phyloP scores from a whole-genome alignment of 23 red algal genomes.

The Cyanidiococcus yangmingshanensis region DNA sequence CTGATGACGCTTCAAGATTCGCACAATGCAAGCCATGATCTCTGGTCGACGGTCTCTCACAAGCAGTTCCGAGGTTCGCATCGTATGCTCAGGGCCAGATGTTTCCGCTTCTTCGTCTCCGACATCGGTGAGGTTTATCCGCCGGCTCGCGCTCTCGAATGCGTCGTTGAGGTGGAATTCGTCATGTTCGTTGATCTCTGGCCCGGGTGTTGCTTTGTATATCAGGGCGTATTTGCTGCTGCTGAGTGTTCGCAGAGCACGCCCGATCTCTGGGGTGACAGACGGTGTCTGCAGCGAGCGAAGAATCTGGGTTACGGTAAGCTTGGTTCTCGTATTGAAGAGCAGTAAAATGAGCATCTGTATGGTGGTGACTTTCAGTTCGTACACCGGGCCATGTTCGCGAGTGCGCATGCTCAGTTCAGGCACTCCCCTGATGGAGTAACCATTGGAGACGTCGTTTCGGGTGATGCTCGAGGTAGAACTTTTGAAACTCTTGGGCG shows the following conservation, averaged over 20 bases:
- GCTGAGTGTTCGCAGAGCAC: constrained; percentile 58
- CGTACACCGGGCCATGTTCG: constrained; percentile 18
- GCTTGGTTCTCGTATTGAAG: constrained; percentile 53
- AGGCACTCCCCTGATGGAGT: constrained; percentile 42
- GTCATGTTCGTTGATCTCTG: constrained; percentile 39
- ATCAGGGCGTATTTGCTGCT: constrained; percentile 68
- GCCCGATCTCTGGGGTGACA: constrained; percentile 24
- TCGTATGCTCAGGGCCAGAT: background rate
- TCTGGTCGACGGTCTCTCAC: constrained; percentile 74
- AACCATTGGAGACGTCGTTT: constrained; percentile 65
- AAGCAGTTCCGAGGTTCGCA: constrained; percentile 46
- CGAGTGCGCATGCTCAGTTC: constrained; percentile 52
- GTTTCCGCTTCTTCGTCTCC: background rate
- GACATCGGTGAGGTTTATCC: constrained; percentile 41
- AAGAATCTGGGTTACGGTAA: constrained; percentile 60
- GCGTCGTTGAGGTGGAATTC: constrained; percentile 69
- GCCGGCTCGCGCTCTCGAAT: constrained; percentile 43
- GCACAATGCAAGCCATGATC: constrained; percentile 79
- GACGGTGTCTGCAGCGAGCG: background rate
- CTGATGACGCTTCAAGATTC: constrained; percentile 80
- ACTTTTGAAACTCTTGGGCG: constrained; percentile 37
- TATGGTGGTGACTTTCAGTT: constrained; percentile 52
- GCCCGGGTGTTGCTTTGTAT: constrained; percentile 23
- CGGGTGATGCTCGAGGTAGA: constrained; percentile 58
- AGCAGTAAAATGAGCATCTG: constrained; percentile 61